A percentile compares a stretch with the other conserved stretches of the same genome.
These are phyloP conservation scores for Triticum dicoccoides DNA, from an alignment of 176 grass and related monocot genomes.

Conservation along the genomic window DNA sequence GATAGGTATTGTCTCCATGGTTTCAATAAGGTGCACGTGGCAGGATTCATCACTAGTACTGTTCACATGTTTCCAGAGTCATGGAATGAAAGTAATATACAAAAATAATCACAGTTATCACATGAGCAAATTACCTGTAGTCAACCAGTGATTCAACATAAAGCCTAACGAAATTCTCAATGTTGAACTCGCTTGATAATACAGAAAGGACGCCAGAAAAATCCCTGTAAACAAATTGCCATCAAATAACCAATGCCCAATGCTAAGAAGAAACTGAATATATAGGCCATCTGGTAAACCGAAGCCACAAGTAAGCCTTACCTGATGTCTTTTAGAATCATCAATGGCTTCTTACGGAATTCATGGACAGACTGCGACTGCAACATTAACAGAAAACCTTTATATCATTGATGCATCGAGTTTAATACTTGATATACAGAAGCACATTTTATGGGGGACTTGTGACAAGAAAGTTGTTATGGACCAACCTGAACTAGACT, in stretches of 20 bases:
- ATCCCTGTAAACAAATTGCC: constrained; percentile 59
- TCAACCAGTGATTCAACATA: constrained; percentile 80
- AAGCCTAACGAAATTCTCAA: constrained; percentile 67
- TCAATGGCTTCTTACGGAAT: constrained; percentile 73
- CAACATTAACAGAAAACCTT: constrained; percentile 36
- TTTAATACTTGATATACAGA: constrained; percentile 7
- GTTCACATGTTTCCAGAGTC: constrained; percentile 24
- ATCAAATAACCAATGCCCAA: constrained; percentile 13
- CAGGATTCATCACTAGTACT: constrained; percentile 60
- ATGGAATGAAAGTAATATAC: background rate
- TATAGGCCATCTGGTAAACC: background rate
- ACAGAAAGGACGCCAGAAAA: constrained; percentile 72
- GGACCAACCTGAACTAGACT: constrained; percentile 77
- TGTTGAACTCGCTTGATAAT: constrained; percentile 75
- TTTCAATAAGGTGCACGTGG: constrained; percentile 44
- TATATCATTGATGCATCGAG: background rate
- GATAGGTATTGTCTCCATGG: constrained; percentile 53
- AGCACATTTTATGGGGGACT: background rate
- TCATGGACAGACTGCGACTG: constrained; percentile 72
- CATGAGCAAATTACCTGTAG: constrained; percentile 57
- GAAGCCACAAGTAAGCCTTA: constrained; percentile 26
- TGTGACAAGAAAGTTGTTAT: constrained; percentile 11
- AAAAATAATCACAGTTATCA: constrained; percentile 27
- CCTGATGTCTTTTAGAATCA: constrained; percentile 78
- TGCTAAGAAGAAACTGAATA: background rate